Base-by-base conservation (phyloP, 2,329 filamentous ascomycete species). In the Alternaria burnsii region DNA sequence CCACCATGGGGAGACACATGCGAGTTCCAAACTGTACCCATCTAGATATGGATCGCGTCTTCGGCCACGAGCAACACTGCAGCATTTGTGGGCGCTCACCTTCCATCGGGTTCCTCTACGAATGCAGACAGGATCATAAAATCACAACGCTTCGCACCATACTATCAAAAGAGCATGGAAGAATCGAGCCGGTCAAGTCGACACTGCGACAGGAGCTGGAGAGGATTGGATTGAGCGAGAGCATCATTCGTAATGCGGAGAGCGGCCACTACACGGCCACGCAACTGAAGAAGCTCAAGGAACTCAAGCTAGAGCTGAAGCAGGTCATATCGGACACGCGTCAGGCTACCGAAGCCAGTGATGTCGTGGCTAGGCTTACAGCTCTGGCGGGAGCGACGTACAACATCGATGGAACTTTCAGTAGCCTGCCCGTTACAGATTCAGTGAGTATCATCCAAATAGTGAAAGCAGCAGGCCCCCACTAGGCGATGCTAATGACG, bases 61-160 rank as follows among this genome's bases (percentile, higher is more conserved):
- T 88, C 48, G 62, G 85, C 84, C 34, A 52, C 16, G 52, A 78
- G 20, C 73, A 82, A 28, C 71, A 75, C 18, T 95, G 92, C 78
- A 78, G 83, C 8, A 72, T 82, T 24, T 95, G 92, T 69, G 79
- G 80, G 40, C 78, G 79, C 41, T 76, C 77, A 1, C 86, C 89
- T 0, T 78, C 82, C 16, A 82, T 89, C 54, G 90, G 91, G 26
- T 95, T 90, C 86, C 79, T 95, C 22, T 95, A 92, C 76, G 82
- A 85, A 60, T 95, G 92, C 76, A 86, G 84, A 12, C 87, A 91
- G 73, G 91, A 93, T 28, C 53, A 52, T 18, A 59, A 62, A 36
- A 20, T 48, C 12, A 47, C 48, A n/a, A 61, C 64, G 18, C 61
- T 67, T 3, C 58, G 55, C 30, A 30, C 58, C 14, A 50, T 62